Percentiles rank a stretch among this genome's conserved stretches.
phyloP scores from a whole-genome alignment of 2,329 filamentous ascomycete genomes.

The Torrubiella hemipterigena region DNA sequence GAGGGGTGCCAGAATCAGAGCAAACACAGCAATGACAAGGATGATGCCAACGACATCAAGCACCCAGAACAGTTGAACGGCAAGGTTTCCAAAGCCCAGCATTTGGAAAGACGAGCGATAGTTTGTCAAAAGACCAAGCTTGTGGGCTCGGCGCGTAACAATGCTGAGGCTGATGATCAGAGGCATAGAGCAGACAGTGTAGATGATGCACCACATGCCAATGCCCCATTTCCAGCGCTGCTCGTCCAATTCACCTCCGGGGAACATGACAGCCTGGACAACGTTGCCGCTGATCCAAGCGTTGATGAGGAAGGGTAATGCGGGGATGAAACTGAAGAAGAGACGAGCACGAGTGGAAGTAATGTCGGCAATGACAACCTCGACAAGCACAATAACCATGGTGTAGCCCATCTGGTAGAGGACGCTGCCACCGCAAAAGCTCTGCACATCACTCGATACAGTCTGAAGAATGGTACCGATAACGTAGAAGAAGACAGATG shows the following conservation, averaged over 20 bases:
- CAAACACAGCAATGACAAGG: slow-evolving; percentile 32
- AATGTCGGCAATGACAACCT: slow-evolving; percentile 52
- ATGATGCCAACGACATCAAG: slow-evolving; percentile 33
- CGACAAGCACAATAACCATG: slow-evolving; percentile 45
- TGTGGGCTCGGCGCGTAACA: slow-evolving; percentile 39
- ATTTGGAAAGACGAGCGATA: slow-evolving; percentile 20
- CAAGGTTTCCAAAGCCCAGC: slow-evolving; percentile 19
- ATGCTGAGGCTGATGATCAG: slow-evolving; percentile 39
- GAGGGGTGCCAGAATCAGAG: slow-evolving; percentile 30
- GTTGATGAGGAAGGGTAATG: slow-evolving; percentile 48
- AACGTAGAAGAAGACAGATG: slow-evolving; percentile 51
- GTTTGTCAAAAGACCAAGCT: slow-evolving; percentile 29
- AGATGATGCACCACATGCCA: slow-evolving; percentile 55
- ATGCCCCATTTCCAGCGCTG: slow-evolving; percentile 51
- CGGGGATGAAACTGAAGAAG: slow-evolving; percentile 53
- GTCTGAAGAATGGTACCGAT: slow-evolving; percentile 46
- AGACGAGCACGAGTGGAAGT: slow-evolving; percentile 51
- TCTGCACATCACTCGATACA: slow-evolving; percentile 29
- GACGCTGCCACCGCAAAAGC: slow-evolving; percentile 45
- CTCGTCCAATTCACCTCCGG: no score
- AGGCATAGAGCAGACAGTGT: slow-evolving; percentile 43
- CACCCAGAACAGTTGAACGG: slow-evolving; percentile 31
- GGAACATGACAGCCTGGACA: slow-evolving; percentile 32
- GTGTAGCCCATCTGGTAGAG: slow-evolving; percentile 55
- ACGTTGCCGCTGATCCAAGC: slow-evolving; percentile 53